Base-by-base conservation (phyloP, 139 green algal species). In the Bryopsis sp. region DNA sequence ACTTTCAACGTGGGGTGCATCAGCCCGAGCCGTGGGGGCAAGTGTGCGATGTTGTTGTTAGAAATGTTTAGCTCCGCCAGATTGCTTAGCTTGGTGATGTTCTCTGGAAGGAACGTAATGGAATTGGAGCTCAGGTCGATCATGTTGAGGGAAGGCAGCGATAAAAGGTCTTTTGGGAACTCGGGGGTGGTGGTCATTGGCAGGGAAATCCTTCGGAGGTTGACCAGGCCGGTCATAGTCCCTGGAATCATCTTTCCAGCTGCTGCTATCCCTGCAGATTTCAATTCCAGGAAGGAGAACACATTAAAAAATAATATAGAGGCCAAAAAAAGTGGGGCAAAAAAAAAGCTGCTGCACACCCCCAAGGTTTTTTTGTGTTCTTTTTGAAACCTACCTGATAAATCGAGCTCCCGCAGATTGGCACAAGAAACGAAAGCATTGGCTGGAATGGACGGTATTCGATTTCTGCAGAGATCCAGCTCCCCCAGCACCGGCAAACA, bases 21-120 rank as follows among this genome's bases (percentile, higher is more conserved):
- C 24, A 61, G 33, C 11, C 50, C 50, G 24, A 61, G 8, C 24
- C 50, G 8, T 15, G 33, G 19, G 50, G 50, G 50, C 6, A 61
- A 8, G 50, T 28, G 11, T 8, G 50, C 15, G 33, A 61, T 61
- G 50, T 26, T 61, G 19, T 61, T 61, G 19, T 61, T 61, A 28
- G 24, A 36, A 32, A 61, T 28, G 33, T 61, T 26, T 28, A 61
- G 50, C 24, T 33, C 31, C 33, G 31, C 50, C 8, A 61, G 50
- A 32, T 61, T 61, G 31, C 5, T 32, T 6, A 61, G 50, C 33
- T 32, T 61, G 50, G 50, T 61, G 24, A 61, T 61, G 8, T 61
- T 26, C 33, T 61, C 50, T 8, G 50, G 50, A 11, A 61, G 19
- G 19, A 28, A 36, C 33, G 31, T 6, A 61, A 61, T 61, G 8